Percentiles rank a stretch among this genome's conserved stretches.
phyloP scores from a whole-genome alignment of 257 asterid genomes.

The Handroanthus guayacan region DNA sequence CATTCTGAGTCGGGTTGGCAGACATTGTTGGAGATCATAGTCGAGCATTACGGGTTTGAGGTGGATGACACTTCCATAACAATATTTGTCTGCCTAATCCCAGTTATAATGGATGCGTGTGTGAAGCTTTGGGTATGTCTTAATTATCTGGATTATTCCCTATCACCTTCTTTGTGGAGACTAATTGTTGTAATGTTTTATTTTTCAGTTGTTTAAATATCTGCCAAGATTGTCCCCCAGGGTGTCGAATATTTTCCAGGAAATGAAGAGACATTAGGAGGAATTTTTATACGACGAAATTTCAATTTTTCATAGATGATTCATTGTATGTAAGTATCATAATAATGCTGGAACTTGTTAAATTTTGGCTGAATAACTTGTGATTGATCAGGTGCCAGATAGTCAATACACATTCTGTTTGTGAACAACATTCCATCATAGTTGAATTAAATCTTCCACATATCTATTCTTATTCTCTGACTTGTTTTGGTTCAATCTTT shows the following conservation, averaged over 20 bases:
- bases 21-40: conserved; percentile 75
- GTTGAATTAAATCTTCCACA: background rate
- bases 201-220: conserved; percentile 74
- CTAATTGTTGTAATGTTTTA: conserved; percentile 26
- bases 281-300: conserved; percentile 12
- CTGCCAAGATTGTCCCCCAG: conserved; percentile 81
- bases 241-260: conserved; percentile 81
- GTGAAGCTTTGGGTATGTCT: conserved; percentile 93
- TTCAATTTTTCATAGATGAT: background rate
- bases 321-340: conserved; percentile 29
- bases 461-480: background rate
- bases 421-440: conserved; percentile 17
- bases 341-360: background rate
- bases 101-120: conserved; percentile 84
- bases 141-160: background rate
- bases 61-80: conserved; percentile 75
- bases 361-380: background rate
- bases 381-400: conserved; percentile 3
- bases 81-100: conserved; percentile 74
- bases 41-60: conserved; percentile 87
- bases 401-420: conserved; percentile 3
- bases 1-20: conserved; percentile 97
- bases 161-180: background rate
- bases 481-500: conserved; percentile 4
- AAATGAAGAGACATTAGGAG: conserved; percentile 84